Evolutionary conservation across 2,329 filamentous ascomycete genomes (phyloP), one percentile per base, ranked within the genome.

Genomic region (Neofusicoccum kwambonambiense): DNA sequence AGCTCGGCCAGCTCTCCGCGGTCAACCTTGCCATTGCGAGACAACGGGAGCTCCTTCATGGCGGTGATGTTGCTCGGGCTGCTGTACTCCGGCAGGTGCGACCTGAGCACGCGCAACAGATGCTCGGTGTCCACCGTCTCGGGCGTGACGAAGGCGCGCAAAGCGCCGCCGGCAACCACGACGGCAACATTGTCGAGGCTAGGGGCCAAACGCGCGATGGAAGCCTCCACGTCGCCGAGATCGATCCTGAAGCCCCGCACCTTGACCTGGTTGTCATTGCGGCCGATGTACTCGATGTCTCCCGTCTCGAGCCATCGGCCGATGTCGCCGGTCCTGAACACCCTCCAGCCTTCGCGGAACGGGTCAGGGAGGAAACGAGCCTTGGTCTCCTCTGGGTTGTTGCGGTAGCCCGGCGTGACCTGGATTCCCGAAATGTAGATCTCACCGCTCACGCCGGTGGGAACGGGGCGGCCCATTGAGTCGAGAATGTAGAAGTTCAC

Each of bases 181-280:
- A 64, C 61, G 19, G 65, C 65, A 4, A 64, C 65, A 1, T 41
- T 44, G 17, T 54, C 57, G 17, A 60, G 15, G 13, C 19, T 12
- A 3, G 65, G 49, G 9, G 22, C 56, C 27, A 56, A 34, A 11
- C 41, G 13, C 11, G 50, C 17, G 8, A 66, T 61, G 1, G 42
- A 51, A 17, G 62, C 54, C 47, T 69, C 67, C 35, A 69, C 47
- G 39, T 69, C 68, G 27, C 63, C 63, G 12, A 70, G 50, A 42
- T 69, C 66, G 19, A 70, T 37, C 19, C 68, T 50, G 45, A 51
- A 67, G 9, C 68, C 68, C 2, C 67, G 62, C n/a, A 70, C 41
- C 39, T 70, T 70, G 15, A 67, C 62, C 42, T 70, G 68, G 37
- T 57, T 62, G 44, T 70, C 68, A 3, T 54, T 37, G 3, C 68